Conservation (phyloP, 768 basidiomycete genomes). For the Coprinellus micaceus region DNA sequence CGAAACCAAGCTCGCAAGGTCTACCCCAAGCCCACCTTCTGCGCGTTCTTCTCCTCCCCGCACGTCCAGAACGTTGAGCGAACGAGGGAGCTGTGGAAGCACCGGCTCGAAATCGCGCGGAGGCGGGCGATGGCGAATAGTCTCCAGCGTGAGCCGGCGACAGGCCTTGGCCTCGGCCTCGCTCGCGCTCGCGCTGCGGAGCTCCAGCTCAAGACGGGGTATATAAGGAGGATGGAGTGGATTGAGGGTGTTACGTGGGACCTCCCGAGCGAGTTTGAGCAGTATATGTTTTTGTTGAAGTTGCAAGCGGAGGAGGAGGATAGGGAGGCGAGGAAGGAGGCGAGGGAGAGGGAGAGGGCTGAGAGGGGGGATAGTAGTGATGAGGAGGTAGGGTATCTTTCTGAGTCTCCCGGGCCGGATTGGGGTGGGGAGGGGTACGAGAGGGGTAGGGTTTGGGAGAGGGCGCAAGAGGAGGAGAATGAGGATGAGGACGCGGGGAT, state of each 20-base stretch:
- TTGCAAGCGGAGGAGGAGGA: conserved; percentile 1
- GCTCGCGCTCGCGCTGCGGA: neutral
- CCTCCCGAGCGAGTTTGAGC: conserved; percentile 9
- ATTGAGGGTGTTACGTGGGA: conserved; percentile 7
- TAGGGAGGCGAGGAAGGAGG: neutral
- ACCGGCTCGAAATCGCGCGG: conserved; percentile 3
- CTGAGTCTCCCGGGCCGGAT: too few species aligned
- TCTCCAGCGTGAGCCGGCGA: neutral
- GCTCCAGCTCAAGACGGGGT: conserved; percentile 6
- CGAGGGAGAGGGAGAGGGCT: neutral
- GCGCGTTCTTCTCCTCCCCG: conserved; percentile 9
- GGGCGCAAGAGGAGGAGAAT: neutral
- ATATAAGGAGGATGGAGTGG: conserved; percentile 4
- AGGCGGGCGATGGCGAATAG: neutral
- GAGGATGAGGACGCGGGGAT: neutral
- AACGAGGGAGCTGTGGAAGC: conserved; percentile 4
- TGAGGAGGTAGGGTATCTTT: neutral
- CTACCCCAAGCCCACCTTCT: conserved; percentile 4
- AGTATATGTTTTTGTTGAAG: conserved; percentile 6
- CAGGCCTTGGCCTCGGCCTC: neutral
- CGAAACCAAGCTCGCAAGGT: neutral
- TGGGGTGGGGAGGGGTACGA: too few species aligned
- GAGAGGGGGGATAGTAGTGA: neutral
- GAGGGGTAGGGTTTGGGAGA: too few species aligned
- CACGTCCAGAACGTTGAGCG: conserved; percentile 1